Conservation (phyloP, 78 protist species). For the Dictyostelium purpureum region DNA sequence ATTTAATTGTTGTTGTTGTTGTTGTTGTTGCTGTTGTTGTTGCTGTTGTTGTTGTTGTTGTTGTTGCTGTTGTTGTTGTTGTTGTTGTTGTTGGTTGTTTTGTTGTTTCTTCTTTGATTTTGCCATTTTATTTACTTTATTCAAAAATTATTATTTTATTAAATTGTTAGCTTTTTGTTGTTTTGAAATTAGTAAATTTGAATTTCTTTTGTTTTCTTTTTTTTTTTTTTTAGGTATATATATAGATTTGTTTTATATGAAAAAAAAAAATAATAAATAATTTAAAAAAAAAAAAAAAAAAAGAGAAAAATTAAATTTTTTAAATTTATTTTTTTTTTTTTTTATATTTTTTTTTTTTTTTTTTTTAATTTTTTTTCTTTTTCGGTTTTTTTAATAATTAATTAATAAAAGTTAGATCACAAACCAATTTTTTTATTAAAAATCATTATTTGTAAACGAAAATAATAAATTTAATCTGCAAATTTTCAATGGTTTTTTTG, state of each 20-base stretch:
- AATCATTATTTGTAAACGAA: too few species aligned
- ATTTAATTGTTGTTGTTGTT: background rate
- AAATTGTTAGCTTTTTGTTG: too few species aligned
- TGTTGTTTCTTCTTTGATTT: background rate
- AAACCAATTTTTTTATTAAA: too few species aligned
- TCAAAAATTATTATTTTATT: too few species aligned
- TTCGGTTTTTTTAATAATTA: background rate
- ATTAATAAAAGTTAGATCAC: too few species aligned
- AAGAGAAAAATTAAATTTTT: background rate
- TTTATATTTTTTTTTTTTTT: background rate
- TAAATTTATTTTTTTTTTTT: too few species aligned
- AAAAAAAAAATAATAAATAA: too few species aligned
- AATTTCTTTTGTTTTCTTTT: background rate
- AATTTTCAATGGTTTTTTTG: too few species aligned
- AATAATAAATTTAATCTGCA: too few species aligned
- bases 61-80: background rate
- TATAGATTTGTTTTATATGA: background rate
- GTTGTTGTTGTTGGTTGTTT: background rate
- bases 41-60: background rate
- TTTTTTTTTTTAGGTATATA: background rate
- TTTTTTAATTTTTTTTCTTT: background rate
- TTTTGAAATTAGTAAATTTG: background rate
- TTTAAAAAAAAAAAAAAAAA: background rate
- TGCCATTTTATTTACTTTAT: background rate
- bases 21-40: background rate